Conservation (phyloP, 192 early-diverging fungal genomes). For the Backusella parvicylindrica region DNA sequence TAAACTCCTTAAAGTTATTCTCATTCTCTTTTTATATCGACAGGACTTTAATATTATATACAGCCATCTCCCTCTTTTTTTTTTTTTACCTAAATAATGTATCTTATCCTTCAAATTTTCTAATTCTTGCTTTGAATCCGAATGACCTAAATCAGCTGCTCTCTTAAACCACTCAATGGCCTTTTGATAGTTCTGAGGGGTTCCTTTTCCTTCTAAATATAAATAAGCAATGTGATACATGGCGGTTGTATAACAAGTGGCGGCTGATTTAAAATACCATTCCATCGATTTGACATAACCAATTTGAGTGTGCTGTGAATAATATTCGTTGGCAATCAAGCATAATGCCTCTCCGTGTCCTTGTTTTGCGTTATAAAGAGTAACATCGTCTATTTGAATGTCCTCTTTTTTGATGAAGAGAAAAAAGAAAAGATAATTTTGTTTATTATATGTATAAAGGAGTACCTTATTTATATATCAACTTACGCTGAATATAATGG, state of each 20-base stretch:
- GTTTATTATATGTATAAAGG: background rate
- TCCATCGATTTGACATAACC: constrained; percentile 1
- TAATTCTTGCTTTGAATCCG: background rate
- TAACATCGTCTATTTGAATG: background rate
- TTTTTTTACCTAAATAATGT: background rate
- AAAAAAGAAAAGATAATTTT: background rate
- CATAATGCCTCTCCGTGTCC: background rate
- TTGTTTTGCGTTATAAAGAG: background rate
- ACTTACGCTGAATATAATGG: background rate
- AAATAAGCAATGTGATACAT: background rate
- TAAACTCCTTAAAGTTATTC: background rate
- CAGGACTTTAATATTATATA: background rate
- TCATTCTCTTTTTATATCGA: background rate
- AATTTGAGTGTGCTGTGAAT: background rate
- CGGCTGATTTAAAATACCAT: background rate
- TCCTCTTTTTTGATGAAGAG: background rate
- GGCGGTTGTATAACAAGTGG: background rate
- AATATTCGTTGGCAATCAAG: background rate
- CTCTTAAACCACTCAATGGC: background rate
- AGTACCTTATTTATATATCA: background rate
- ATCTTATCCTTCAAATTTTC: background rate
- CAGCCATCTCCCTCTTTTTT: background rate
- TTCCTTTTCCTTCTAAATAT: background rate
- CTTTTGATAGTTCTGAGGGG: background rate
- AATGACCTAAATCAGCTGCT: background rate